Conservation (phyloP, 73 alveolate genomes). For the Urostyla sp. region DNA sequence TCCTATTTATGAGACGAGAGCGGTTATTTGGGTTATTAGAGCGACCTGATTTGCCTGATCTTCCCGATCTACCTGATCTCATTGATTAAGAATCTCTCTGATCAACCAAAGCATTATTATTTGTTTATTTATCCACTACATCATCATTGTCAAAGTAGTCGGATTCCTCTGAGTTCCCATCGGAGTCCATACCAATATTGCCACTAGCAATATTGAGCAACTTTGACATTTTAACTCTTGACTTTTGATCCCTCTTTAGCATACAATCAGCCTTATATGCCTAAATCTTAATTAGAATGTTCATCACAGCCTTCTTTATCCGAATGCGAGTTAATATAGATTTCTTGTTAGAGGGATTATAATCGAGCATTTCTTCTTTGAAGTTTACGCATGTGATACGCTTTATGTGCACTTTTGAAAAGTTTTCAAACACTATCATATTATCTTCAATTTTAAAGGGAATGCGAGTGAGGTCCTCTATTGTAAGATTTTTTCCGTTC, state of each 20-base stretch:
- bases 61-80: too few species aligned
- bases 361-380: slow-evolving; percentile 22
- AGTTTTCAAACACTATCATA: slow-evolving; percentile 32
- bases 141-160: slow-evolving; percentile 18
- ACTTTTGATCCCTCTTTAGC: slow-evolving; percentile 73
- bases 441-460: slow-evolving; percentile 42
- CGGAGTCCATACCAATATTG: background rate
- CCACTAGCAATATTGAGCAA: slow-evolving; percentile 6
- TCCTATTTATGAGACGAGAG: too few species aligned
- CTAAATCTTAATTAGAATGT: slow-evolving; percentile 47
- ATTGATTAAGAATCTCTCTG: too few species aligned
- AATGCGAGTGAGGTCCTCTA: slow-evolving; percentile 19
- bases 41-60: too few species aligned
- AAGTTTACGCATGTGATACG: slow-evolving; percentile 40
- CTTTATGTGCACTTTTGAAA: slow-evolving; percentile 16
- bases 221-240: slow-evolving; percentile 59
- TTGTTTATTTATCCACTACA: too few species aligned
- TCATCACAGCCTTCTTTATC: slow-evolving; percentile 13
- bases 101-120: too few species aligned
- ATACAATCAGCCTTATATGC: slow-evolving; percentile 55
- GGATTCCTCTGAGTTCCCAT: slow-evolving; percentile 17
- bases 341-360: background rate
- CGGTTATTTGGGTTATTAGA: too few species aligned
- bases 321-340: background rate
- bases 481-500: slow-evolving; percentile 13